Percentiles rank a stretch among this genome's conserved stretches.
Conservation (phyloP, 306 rosid species). For the Carpinus fangiana region DNA sequence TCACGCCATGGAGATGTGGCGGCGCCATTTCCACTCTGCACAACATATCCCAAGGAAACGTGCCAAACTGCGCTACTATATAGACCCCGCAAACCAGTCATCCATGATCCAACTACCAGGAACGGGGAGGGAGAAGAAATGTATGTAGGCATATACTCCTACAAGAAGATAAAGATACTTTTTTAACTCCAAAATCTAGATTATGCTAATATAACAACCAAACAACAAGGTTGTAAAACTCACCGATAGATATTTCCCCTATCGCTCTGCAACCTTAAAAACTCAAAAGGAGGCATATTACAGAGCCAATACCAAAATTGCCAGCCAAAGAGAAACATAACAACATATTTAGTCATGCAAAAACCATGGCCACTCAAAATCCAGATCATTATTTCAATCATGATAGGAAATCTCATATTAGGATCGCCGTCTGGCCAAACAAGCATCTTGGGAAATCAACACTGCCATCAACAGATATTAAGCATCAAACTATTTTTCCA, state of each 20-base stretch:
- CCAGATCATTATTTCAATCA: background rate
- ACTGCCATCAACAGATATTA: background rate
- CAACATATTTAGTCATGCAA: constrained; percentile 4
- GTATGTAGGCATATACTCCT: background rate
- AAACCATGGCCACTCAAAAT: constrained; percentile 2
- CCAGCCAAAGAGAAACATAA: background rate
- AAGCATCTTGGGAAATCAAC: background rate
- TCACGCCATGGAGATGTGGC: too few relatives aligned
- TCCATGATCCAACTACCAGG: background rate
- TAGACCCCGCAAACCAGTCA: background rate
- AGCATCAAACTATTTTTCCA: background rate
- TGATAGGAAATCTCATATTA: background rate
- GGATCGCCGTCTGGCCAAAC: background rate
- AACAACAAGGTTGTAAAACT: constrained; percentile 68
- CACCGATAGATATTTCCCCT: constrained; percentile 87
- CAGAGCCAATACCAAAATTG: background rate
- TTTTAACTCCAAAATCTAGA: constrained; percentile 39
- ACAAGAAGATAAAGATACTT: constrained; percentile 23
- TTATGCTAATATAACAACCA: constrained; percentile 92
- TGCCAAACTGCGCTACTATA: background rate
- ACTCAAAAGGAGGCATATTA: constrained; percentile 19
- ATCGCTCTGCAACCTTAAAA: constrained; percentile 88
- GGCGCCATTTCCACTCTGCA: too few relatives aligned
- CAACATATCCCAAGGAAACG: constrained; percentile 38
- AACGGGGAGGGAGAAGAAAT: background rate